Evolutionary conservation across 2,329 filamentous ascomycete genomes (phyloP), one percentile per base, ranked within the genome.

Genomic region (Colletotrichum acutatum): DNA sequence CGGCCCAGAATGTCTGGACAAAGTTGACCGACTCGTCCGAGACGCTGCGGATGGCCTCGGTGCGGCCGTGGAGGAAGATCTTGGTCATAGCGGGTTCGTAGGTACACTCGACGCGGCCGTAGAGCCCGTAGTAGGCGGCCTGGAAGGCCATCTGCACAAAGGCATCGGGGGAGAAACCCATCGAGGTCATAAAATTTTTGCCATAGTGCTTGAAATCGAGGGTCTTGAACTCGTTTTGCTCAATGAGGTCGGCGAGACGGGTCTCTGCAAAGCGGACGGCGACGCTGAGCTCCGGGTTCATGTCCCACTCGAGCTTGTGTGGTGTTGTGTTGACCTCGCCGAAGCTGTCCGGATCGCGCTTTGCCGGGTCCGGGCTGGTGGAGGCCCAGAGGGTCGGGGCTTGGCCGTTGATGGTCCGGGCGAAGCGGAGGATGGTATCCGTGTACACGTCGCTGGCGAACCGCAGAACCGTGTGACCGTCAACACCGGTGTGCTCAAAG

Each of bases 31-130:
- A 93, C 75, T 97, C 95, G 0, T 91, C 88, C 0, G 95, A 95
- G 1, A 98, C 96, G 0, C 94, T 92, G 58, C 97, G 90, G 75
- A 99, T 93, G 5, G 97, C 96, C 83, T 99, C 97, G 0, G 97
- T 99, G 58, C 97, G 93, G 12, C 97, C 97, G 80, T 98, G 97
- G 73, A 97, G 90, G 84, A 91, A 99, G 72, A 93, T 87, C 82
- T 99, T 99, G 64, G 97, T 99, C 97, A 99, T 98, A 54, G 97
- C 96, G 8, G 97, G 97, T 83, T 99, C 97, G 81, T 99, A 99
- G 0, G 95, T 97, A 80, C 95, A 97, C 82, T 98, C 97, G 1
- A 98, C 91, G 5, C 95, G 91, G 3, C 97, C 97, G 78, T 98
- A 99, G 8, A 99, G 88, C 2, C 97, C 97, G 79, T 98, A 99